Base-by-base conservation (phyloP, 495 filamentous ascomycete genomes). In the Penicillium turbatum region DNA sequence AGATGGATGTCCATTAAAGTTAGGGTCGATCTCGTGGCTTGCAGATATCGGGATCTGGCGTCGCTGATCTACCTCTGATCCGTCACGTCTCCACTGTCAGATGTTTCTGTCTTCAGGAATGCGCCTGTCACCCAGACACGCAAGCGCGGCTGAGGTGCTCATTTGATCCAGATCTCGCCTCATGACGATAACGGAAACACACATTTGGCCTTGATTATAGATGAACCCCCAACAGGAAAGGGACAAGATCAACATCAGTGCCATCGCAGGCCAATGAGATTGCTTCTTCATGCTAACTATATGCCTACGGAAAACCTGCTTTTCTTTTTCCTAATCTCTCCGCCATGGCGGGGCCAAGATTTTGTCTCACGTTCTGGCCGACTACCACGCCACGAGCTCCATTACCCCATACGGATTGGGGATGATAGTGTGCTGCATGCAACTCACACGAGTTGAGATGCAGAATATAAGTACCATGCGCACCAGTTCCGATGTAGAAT, bases 371-470 rank as follows among this genome's bases (percentile, higher is more conserved):
- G 21, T 37, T 49, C 27, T 29, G 21, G 21, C 21, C 21, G 21
- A 24, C 27, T n/a, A 42, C 37, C 21, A 50, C 35, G 2, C 21
- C 47, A 59, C 48, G 53, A 47, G 53, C 36, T 43, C 36, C 3
- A 21, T 50, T 60, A 60, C 64, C 64, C 17, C 56, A 64, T 66
- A 61, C 64, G 64, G 60, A n/a, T 38, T 48, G 7, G 6, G 17
- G 12, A 16, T 27, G 10, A 35, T 54, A 19, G 26, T 19, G 24
- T 19, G 35, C 61, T 51, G 61, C 55, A 66, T 66, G 64, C 64
- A 47, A 62, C 32, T 35, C 36, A 26, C 0, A 12, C 21, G 4
- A 2, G 2, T 4, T 12, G 10, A 42, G 6, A 31, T 30, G 16
- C 13, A 54, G 2, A 2, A 48, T 55, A 66, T 66, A 64, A 64